Percentiles rank a stretch among this genome's conserved stretches.
Conservation (phyloP, 208 protist genomes). For the Leishmania turanica region DNA sequence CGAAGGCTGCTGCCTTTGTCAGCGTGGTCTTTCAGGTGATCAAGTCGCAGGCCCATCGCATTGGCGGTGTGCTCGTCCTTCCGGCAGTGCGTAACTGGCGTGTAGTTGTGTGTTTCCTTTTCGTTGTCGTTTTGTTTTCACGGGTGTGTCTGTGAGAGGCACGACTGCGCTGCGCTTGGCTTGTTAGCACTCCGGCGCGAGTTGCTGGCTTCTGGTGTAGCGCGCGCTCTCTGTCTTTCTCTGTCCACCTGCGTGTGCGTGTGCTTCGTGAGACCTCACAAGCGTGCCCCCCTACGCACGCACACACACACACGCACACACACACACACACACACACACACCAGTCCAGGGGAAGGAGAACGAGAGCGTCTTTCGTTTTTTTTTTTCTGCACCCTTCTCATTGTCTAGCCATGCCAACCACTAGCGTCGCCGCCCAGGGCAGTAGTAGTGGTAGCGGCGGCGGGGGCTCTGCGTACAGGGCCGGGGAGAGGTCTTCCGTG, state of each 20-base stretch:
- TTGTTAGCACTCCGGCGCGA: background rate
- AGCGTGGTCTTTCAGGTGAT: background rate
- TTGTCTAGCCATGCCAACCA: constrained; percentile 6
- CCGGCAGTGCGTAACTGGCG: background rate
- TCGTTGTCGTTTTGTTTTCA: background rate
- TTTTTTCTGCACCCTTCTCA: background rate
- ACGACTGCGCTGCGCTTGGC: background rate
- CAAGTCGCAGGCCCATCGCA: background rate
- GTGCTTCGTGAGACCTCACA: background rate
- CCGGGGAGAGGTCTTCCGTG: background rate
- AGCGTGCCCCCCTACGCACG: background rate
- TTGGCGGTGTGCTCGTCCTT: background rate
- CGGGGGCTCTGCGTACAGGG: background rate
- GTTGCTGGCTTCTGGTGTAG: background rate
- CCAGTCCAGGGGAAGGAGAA: background rate
- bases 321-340: too few relatives aligned
- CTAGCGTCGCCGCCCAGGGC: background rate
- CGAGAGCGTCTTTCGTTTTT: background rate
- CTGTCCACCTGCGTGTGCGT: background rate
- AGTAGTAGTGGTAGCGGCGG: constrained; percentile 1
- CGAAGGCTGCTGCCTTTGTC: background rate
- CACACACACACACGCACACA: too few relatives aligned
- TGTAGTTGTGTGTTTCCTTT: background rate
- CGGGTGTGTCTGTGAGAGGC: background rate
- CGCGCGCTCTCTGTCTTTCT: background rate